These are phyloP conservation scores for Jamesozyma rosinii DNA, from an alignment of 805 yeast species.

Conservation along the genomic window DNA sequence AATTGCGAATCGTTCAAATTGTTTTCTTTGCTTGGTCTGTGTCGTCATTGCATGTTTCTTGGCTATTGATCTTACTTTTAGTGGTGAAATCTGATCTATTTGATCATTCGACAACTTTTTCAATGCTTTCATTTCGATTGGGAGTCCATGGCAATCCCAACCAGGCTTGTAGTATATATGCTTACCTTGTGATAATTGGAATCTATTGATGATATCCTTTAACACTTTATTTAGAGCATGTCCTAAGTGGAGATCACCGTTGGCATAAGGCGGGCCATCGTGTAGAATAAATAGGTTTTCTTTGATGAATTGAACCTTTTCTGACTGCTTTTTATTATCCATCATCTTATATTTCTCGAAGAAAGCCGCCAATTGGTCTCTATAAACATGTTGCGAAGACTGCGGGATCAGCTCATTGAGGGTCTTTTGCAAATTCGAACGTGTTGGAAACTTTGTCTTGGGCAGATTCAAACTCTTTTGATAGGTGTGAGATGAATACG, in stretches of 20 bases:
- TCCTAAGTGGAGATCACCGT: constrained; percentile 85
- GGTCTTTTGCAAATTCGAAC: constrained; percentile 42
- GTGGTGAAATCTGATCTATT: constrained; percentile 29
- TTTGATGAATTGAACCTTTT: constrained; percentile 16
- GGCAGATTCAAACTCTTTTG: constrained; percentile 58
- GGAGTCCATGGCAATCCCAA: constrained; percentile 98
- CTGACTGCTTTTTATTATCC: constrained; percentile 11
- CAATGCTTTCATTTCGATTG: constrained; percentile 84
- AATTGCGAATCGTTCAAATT: constrained; percentile 64
- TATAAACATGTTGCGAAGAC: constrained; percentile 52
- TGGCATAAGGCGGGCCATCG: constrained; percentile 99
- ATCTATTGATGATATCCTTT: constrained; percentile 78
- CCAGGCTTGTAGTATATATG: constrained; percentile 76
- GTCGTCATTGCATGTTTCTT: constrained; percentile 59
- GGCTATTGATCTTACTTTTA: constrained; percentile 60
- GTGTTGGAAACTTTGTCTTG: constrained; percentile 53
- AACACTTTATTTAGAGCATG: constrained; percentile 85
- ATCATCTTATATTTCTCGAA: constrained; percentile 6
- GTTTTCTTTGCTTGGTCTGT: constrained; percentile 50
- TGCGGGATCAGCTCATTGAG: constrained; percentile 39
- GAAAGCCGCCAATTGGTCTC: constrained; percentile 42
- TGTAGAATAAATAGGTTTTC: constrained; percentile 57
- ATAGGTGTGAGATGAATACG: constrained; percentile 29
- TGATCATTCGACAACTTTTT: constrained; percentile 33
- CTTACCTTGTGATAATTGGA: constrained; percentile 52